phyloP scores from a whole-genome alignment of 306 rosid genomes.

The Sesbania bispinosa region DNA sequence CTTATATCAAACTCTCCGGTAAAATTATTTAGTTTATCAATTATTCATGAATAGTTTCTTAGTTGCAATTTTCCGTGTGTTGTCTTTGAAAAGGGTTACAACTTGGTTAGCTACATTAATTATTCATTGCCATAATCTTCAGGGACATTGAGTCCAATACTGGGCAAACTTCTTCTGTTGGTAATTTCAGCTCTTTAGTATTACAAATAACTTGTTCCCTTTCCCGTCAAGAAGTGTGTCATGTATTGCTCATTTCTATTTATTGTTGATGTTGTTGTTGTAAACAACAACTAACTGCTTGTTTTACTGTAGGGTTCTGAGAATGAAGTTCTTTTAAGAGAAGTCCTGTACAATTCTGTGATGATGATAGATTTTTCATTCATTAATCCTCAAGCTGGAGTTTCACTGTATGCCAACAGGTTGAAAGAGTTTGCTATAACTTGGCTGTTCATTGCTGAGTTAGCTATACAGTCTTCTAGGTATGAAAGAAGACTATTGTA shows the following conservation, averaged over 20 bases:
- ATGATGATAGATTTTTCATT: slow-evolving; percentile 52
- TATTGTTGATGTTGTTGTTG: neutral
- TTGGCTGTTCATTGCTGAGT: slow-evolving; percentile 67
- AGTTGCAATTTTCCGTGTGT: slow-evolving; percentile 8
- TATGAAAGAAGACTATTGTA: slow-evolving; percentile 33
- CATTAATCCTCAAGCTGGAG: slow-evolving; percentile 38
- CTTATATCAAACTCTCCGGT: slow-evolving; percentile 5
- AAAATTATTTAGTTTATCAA: slow-evolving; percentile 14
- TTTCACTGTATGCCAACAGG: slow-evolving; percentile 34
- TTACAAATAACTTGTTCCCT: neutral
- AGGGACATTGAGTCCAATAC: slow-evolving; percentile 8
- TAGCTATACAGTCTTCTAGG: slow-evolving; percentile 63
- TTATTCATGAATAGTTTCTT: slow-evolving; percentile 16
- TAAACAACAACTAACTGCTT: slow-evolving; percentile 14
- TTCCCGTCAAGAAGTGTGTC: slow-evolving; percentile 8
- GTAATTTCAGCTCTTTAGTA: slow-evolving; percentile 24
- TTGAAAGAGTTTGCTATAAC: slow-evolving; percentile 56
- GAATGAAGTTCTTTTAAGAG: slow-evolving; percentile 49
- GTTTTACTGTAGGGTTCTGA: slow-evolving; percentile 50
- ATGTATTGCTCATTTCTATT: neutral
- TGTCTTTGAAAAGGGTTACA: slow-evolving; percentile 19
- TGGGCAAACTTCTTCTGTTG: slow-evolving; percentile 6
- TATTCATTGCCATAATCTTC: slow-evolving; percentile 6
- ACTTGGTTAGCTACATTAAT: slow-evolving; percentile 25
- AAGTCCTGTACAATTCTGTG: slow-evolving; percentile 49